Percentiles rank a stretch among this genome's conserved stretches.
These are phyloP conservation scores for Ophiosphaerella narmari DNA, from an alignment of 2,329 filamentous ascomycete genomes.

Conservation along the genomic window DNA sequence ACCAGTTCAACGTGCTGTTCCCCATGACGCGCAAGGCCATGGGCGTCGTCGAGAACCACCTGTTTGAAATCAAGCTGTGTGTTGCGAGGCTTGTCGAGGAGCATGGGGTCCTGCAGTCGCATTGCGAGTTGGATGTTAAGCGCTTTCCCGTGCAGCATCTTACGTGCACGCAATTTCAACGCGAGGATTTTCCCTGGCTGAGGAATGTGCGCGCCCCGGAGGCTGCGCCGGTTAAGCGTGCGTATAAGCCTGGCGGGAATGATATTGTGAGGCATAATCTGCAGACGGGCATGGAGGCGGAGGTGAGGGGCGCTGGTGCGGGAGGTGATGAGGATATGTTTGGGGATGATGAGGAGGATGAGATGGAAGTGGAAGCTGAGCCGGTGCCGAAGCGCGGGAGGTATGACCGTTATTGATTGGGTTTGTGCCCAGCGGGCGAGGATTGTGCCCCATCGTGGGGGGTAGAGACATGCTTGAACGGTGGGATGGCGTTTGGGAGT, in stretches of 20 bases:
- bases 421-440: neutral
- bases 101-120: conserved; percentile 45
- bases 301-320: neutral
- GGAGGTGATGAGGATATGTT: conserved; percentile 4
- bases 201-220: conserved; percentile 8
- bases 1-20: conserved; percentile 48
- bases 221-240: conserved; percentile 15
- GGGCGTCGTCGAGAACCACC: conserved; percentile 48
- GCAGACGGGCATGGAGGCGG: conserved; percentile 15
- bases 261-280: conserved; percentile 33
- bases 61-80: conserved; percentile 49
- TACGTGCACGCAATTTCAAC: conserved; percentile 51
- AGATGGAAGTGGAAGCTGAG: conserved; percentile 6
- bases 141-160: conserved; percentile 49
- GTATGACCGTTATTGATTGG: neutral
- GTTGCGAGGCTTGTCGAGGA: conserved; percentile 48
- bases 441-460: neutral
- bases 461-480: neutral
- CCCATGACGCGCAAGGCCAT: conserved; percentile 51
- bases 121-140: conserved; percentile 47
- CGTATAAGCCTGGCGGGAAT: conserved; percentile 31
- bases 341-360: conserved; percentile 8
- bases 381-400: conserved; percentile 3
- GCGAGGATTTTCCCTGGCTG: conserved; percentile 50
- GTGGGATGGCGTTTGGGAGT: neutral